Evolutionary conservation across 352 stramenopile species (phyloP).

Genomic region (Pythium diclinum): DNA sequence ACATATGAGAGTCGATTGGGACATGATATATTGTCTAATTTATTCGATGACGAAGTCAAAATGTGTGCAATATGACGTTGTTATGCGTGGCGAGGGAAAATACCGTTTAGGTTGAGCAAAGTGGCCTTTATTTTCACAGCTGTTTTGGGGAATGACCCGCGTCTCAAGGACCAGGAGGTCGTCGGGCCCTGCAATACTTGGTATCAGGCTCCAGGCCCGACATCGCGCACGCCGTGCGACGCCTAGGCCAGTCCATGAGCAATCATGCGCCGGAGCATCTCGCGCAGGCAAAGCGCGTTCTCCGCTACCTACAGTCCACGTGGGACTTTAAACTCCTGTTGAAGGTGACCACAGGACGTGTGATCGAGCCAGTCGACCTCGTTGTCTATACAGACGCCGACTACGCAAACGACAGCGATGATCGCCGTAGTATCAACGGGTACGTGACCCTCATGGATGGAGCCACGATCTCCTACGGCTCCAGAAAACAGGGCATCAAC

Average conservation of each 20-base stretch:
- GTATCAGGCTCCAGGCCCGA: slow-evolving; percentile 26
- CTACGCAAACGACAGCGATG: slow-evolving; percentile 26
- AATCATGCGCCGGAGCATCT: slow-evolving; percentile 6
- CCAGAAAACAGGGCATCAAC: slow-evolving; percentile 30
- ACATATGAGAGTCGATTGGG: no score
- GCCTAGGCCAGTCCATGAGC: slow-evolving; percentile 16
- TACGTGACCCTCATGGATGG: slow-evolving; percentile 27
- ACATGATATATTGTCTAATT: no score
- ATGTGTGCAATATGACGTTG: no score
- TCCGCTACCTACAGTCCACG: slow-evolving; percentile 13
- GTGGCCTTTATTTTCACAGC: no score
- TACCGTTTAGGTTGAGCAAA: no score
- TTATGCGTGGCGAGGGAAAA: no score
- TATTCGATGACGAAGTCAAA: no score
- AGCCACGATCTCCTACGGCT: slow-evolving; percentile 27
- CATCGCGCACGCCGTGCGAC: slow-evolving; percentile 20
- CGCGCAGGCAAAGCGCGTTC: slow-evolving; percentile 11
- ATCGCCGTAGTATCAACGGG: slow-evolving; percentile 26
- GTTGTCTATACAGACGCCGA: slow-evolving; percentile 23
- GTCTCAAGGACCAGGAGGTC: slow-evolving; percentile 5
- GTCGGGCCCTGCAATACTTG: slow-evolving; percentile 23
- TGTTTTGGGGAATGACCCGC: no score
- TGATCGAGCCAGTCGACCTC: background rate
- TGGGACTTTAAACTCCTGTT: slow-evolving; percentile 2
- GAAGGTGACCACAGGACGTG: background rate